Base-by-base conservation (phyloP, 2,329 filamentous ascomycete species). In the Fusarium stilboides region DNA sequence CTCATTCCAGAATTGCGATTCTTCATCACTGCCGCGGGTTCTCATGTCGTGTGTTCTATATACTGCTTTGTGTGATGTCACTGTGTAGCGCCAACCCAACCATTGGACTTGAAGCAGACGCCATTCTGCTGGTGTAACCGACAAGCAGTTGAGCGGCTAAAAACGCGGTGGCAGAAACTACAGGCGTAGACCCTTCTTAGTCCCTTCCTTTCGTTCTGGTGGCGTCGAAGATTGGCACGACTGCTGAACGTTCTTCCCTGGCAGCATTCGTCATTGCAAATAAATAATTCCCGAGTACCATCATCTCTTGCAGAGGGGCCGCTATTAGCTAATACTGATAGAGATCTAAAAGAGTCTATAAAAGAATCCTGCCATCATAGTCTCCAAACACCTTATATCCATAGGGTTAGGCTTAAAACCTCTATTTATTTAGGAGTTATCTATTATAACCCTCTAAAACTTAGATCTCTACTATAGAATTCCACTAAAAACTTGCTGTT, bases 191-290 rank as follows among this genome's bases (percentile, higher is more conserved):
- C 39, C 20, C 51, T 44, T 45, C 51, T 36, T 20, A 45, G 8
- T 28, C 39, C 51, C 13, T 54, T 54, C 17, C 20, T 44, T 28
- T 54, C 51, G 39, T 54, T 54, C 39, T 54, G 28, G 20, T 54
- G 51, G 17, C 51, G 51, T 36, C 51, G 51, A 36, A 54, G 51
- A 24, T 54, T 54, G 39, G 51, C 39, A 36, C 51, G 51, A 4
- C 51, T 54, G 51, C 51, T 54, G 28, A 54, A 54, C 4, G 39
- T 26, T 45, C 51, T 54, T 36, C 51, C 51, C 13, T 54, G 39
- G 17, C 51, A 54, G 28, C 51, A 54, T 54, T 54, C 51, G 6
- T 54, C 51, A 12, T 45, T 45, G 20, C 51, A 54, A 20, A 45
- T 28, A 3, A 45, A 54, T 20, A 37, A 54, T 45, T 54, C 51